Conservation (phyloP, 805 yeast genomes). For the Barnettozyma pratensis region DNA sequence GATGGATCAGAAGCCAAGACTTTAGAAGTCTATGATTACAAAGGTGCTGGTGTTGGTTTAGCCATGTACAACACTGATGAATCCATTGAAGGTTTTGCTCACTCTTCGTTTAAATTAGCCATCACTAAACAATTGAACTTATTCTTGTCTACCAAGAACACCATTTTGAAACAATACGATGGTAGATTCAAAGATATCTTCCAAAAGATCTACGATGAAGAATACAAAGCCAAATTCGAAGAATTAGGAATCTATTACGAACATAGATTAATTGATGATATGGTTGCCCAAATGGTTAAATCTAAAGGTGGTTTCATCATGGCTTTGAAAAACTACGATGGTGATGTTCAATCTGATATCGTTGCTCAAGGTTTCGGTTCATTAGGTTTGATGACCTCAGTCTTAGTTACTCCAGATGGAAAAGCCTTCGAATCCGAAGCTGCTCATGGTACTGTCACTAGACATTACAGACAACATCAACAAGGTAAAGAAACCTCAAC, state of each 20-base stretch:
- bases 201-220: slow-evolving; percentile 55
- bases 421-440: slow-evolving; percentile 84
- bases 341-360: slow-evolving; percentile 81
- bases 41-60: slow-evolving; percentile 68
- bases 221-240: slow-evolving; percentile 55
- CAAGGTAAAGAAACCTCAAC: slow-evolving; percentile 81
- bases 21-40: slow-evolving; percentile 54
- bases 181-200: slow-evolving; percentile 81
- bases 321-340: slow-evolving; percentile 82
- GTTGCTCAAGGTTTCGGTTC: slow-evolving; percentile 89
- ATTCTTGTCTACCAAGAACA: slow-evolving; percentile 71
- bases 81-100: slow-evolving; percentile 73
- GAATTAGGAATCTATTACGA: slow-evolving; percentile 62
- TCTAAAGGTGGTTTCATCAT: slow-evolving; percentile 78
- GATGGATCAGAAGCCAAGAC: slow-evolving; percentile 46
- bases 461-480: slow-evolving; percentile 80
- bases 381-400: slow-evolving; percentile 80
- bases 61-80: slow-evolving; percentile 84
- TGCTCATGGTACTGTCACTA: slow-evolving; percentile 84
- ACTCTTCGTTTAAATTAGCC: slow-evolving; percentile 74
- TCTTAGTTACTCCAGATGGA: slow-evolving; percentile 78
- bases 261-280: slow-evolving; percentile 79
- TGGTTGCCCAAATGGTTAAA: slow-evolving; percentile 87
- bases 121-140: slow-evolving; percentile 57
- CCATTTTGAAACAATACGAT: slow-evolving; percentile 76